Base-by-base conservation (phyloP, 2,329 filamentous ascomycete genomes). In the Zymoseptoria pseudotritici region DNA sequence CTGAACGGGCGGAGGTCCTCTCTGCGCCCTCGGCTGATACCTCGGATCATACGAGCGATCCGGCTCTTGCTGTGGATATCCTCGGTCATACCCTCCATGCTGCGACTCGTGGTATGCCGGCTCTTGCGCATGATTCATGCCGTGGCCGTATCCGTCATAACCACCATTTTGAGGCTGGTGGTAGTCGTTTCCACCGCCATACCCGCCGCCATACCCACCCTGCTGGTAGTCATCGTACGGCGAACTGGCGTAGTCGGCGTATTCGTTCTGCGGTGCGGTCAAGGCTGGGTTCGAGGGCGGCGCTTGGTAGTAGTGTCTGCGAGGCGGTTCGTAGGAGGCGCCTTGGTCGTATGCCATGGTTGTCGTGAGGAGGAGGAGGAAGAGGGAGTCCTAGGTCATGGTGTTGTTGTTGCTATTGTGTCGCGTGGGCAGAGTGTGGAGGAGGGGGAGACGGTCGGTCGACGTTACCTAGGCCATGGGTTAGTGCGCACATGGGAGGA, bases 281-380 rank as follows among this genome's bases (percentile, higher is more conserved):
- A 61, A 57, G 24, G 52, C 63, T 21, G 63, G 60, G 46, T 60
- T 61, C 10, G 61, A 52, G 7, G 65, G 58, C 31, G 49, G 61
- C 51, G 54, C 21, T 26, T 53, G 62, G 11, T 60, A 58, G 55
- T 69, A 66, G 8, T 63, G 57, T 61, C 60, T 54, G 17, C 60
- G 65, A 36, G 64, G 65, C 55, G 64, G 65, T 59, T 66, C 62
- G 29, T 69, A 68, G 29, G 65, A 53, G 50, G 65, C 54, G 31
- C 63, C 54, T 56, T 66, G 65, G 54, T 69, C 63, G 59, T 69
- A 69, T 10, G 67, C 67, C 67, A 69, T 69, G 57, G 42, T 59
- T 19, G 19, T 21, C 31, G 53, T n/a, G 29, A 8, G n/a, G 9
- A 52, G 50, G n/a, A 13, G 8, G 4, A 13, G 10, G 20, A 29